Base-by-base conservation (phyloP, 2,329 filamentous ascomycete genomes). In the Cladosporium sp. region DNA sequence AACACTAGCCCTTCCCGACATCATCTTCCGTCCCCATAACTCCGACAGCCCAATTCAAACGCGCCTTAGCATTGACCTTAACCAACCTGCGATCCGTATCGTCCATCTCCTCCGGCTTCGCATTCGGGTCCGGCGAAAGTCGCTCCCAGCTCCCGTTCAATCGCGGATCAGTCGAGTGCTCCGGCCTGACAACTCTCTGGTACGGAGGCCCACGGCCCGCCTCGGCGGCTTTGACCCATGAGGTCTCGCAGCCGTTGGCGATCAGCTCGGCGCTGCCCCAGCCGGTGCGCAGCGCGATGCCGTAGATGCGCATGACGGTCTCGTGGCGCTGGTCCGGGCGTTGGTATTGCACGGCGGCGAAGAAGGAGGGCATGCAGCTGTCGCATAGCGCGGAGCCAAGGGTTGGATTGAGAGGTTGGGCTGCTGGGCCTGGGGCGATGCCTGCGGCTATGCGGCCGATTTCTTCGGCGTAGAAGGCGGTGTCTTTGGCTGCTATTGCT, bases 201-300 rank as follows among this genome's bases (percentile, higher is more conserved):
- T 95, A 96, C 1, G 82, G 82, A 3, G 90, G 89, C 0, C 90
- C 92, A 39, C 82, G 78, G 0, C 87, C 87, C 58, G 86, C 74
- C 54, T 84, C 78, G 3, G 81, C 85, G 1, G 86, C 83, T 62
- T 84, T 87, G 52, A 80, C 77, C 93, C 93, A 98, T 0, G 83
- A 79, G 2, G 83, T 84, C 67, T 97, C 91, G 66, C 89, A 95
- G 1, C 89, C 90, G 42, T 80, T 77, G 0, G 88, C 88, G 55
- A 96, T 92, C 35, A 90, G 82, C 29, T 82, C 79, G 1, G 89
- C 86, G 1, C 86, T 89, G 60, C 89, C 85, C 86, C 89, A 96
- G 0, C 93, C 93, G 0, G 89, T 95, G 7, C 93, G 75, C 1
- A 84, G 80, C 2, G 86, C 81, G 33, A 95, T 84, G 59, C 89